phyloP scores from a whole-genome alignment of 2,329 filamentous ascomycete genomes.

The Monascus ruber region DNA sequence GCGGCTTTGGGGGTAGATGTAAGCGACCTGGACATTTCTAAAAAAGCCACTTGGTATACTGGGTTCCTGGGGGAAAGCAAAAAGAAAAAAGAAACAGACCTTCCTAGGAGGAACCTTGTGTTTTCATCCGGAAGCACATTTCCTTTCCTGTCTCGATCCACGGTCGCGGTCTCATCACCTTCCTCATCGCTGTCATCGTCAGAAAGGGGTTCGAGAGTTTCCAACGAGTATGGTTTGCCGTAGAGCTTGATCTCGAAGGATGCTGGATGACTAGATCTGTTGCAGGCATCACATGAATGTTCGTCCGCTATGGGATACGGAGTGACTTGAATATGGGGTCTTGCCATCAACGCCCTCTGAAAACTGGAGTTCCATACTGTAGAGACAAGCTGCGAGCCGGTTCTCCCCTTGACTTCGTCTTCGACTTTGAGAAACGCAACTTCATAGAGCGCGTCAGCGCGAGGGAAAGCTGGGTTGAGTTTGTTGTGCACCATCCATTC shows the following conservation, averaged over 20 bases:
- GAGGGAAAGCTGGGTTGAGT: conserved; percentile 59
- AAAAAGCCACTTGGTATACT: no score
- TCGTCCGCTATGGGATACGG: conserved; percentile 32
- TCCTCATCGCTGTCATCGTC: conserved; percentile 31
- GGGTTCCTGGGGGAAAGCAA: no score
- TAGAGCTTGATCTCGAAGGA: conserved; percentile 52
- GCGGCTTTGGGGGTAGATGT: neutral
- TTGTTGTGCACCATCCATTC: conserved; percentile 76
- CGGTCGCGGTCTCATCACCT: conserved; percentile 21
- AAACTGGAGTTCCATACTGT: conserved; percentile 60
- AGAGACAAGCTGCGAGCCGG: conserved; percentile 60
- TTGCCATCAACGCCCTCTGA: conserved; percentile 50
- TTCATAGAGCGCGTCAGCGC: conserved; percentile 52
- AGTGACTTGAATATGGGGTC: conserved; percentile 49
- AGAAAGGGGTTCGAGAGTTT: conserved; percentile 53
- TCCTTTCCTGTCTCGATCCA: conserved; percentile 34
- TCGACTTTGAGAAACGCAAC: conserved; percentile 62
- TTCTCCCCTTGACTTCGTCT: conserved; percentile 56
- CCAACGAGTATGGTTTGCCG: conserved; percentile 54
- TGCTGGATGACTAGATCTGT: conserved; percentile 56
- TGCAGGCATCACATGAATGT: conserved; percentile 58
- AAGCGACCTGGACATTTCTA: neutral
- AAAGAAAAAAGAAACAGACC: conserved; percentile 12
- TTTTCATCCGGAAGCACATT: conserved; percentile 33
- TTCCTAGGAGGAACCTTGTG: conserved; percentile 43